Conservation (phyloP, 2,329 filamentous ascomycete genomes). For the Aspergillus neoniger region DNA sequence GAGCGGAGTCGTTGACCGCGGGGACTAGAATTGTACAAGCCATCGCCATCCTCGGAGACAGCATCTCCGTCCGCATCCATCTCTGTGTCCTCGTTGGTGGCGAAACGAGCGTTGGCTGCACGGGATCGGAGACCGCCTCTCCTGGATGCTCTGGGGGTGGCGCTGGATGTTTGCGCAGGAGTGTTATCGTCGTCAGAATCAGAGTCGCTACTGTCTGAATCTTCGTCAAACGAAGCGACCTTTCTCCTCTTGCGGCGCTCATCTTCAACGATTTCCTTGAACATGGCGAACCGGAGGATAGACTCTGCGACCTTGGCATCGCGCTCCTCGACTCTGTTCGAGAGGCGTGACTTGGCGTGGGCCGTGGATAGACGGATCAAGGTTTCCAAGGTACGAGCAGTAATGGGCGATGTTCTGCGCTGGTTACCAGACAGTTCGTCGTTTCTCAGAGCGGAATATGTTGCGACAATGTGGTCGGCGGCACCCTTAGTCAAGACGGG, state of each 20-base stretch:
- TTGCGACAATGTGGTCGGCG: slow-evolving; percentile 84
- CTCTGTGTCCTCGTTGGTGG: slow-evolving; percentile 44
- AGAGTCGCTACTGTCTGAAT: slow-evolving; percentile 50
- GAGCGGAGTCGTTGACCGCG: slow-evolving; percentile 43
- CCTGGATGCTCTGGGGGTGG: slow-evolving; percentile 37
- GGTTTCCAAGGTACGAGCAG: slow-evolving; percentile 93
- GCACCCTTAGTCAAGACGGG: slow-evolving; percentile 88
- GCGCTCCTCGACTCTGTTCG: slow-evolving; percentile 81
- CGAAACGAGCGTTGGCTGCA: slow-evolving; percentile 39
- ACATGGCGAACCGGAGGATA: slow-evolving; percentile 90
- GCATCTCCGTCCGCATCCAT: slow-evolving; percentile 54
- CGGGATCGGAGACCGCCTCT: slow-evolving; percentile 36
- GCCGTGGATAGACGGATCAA: slow-evolving; percentile 97
- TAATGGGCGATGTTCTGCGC: slow-evolving; percentile 90
- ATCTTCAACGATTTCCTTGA: slow-evolving; percentile 85
- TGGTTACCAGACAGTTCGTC: slow-evolving; percentile 95
- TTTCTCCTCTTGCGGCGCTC: slow-evolving; percentile 82
- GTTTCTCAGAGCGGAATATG: slow-evolving; percentile 90
- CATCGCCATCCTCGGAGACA: slow-evolving; percentile 53
- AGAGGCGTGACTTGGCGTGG: slow-evolving; percentile 89
- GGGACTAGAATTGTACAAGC: slow-evolving; percentile 56
- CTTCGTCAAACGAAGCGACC: slow-evolving; percentile 67
- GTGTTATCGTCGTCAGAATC: slow-evolving; percentile 37
- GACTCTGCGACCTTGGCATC: slow-evolving; percentile 86
- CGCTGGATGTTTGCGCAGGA: slow-evolving; percentile 27